Base-by-base conservation (phyloP, 257 asterid species). In the Echites panduratus region DNA sequence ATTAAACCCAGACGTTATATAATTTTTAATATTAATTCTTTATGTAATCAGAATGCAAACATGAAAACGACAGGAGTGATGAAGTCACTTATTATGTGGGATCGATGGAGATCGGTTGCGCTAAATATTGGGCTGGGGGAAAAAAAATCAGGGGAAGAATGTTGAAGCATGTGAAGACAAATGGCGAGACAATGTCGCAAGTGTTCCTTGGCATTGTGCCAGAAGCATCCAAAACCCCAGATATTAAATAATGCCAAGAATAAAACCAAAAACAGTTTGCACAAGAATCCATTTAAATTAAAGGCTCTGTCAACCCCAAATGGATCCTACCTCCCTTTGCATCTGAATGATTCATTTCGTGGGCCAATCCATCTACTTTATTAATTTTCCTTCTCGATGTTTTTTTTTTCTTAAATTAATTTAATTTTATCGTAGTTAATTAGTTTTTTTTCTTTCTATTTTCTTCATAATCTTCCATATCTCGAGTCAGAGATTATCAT, bases 141-240 rank as follows among this genome's bases (percentile, higher is more conserved):
- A 29, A 20, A 73, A 56, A 67, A 71, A 74, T 80, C 80, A 52
- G 74, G 54, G 84, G 82, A 83, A 83, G 89, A 88, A 83, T 88
- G 87, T 87, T 82, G 84, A 82, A 68, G 83, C 86, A 66, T 67
- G 64, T 76, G 68, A 80, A 58, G 89, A 83, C 90, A 85, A 79
- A 82, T 47, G 68, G 68, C 50, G 56, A 75, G 87, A 82, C 87
- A 83, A 65, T 47, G 74, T 72, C 69, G 77, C 45, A 63, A 66
- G 79, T 84, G 76, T 81, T 70, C 66, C 63, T 74, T 79, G 77
- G 72, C 75, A 13, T 64, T 7, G 35, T 52, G 73, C 64, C 85
- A 67, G 70, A 67, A 74, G 61, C 73, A 44, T 82, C 91, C 88
- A 84, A 87, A 79, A 73, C 72, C 79, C 80, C 86, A 86, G 80